A percentile compares a stretch with the other conserved stretches of the same genome.
phyloP scores from a whole-genome alignment of 2,329 filamentous ascomycete species.

The Sporothrix brunneoviolacea region DNA sequence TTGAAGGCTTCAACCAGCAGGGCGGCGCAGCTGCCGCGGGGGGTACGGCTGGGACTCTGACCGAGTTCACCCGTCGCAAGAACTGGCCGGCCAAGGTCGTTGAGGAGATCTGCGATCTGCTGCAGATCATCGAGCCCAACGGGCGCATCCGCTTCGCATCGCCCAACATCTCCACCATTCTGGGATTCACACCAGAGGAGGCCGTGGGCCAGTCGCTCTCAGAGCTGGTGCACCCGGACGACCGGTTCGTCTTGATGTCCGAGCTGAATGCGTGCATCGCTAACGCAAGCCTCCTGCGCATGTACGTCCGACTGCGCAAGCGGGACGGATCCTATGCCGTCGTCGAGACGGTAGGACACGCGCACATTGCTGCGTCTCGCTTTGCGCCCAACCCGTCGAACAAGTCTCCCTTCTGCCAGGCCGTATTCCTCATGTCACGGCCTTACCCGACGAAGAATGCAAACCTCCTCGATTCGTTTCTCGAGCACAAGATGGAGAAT shows the following conservation, averaged over 20 bases:
- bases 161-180: conserved; percentile 65
- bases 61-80: conserved; percentile 53
- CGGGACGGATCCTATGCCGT: conserved; percentile 67
- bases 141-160: conserved; percentile 83
- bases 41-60: conserved; percentile 30
- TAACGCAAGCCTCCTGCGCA: conserved; percentile 67
- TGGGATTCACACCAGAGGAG: conserved; percentile 66
- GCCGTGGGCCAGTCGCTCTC: conserved; percentile 69
- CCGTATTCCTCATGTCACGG: conserved; percentile 88
- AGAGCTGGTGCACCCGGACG: conserved; percentile 80
- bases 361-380: conserved; percentile 70
- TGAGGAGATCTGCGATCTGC: conserved; percentile 80
- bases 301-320: conserved; percentile 64
- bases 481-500: conserved; percentile 96
- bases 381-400: conserved; percentile 57
- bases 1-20: conserved; percentile 16
- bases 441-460: conserved; percentile 87
- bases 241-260: conserved; percentile 71
- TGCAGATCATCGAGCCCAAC: conserved; percentile 80
- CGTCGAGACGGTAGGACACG: conserved; percentile 88
- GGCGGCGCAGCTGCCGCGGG: conserved; percentile 18
- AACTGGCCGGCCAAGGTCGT: conserved; percentile 87
- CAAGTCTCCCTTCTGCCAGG: conserved; percentile 67
- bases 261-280: conserved; percentile 87
- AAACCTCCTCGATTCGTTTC: conserved; percentile 77